Evolutionary conservation across 371 early-diverging fungal genomes (phyloP), one percentile per base, ranked within the genome.

Genomic region (Lichtheimia hyalospora): DNA sequence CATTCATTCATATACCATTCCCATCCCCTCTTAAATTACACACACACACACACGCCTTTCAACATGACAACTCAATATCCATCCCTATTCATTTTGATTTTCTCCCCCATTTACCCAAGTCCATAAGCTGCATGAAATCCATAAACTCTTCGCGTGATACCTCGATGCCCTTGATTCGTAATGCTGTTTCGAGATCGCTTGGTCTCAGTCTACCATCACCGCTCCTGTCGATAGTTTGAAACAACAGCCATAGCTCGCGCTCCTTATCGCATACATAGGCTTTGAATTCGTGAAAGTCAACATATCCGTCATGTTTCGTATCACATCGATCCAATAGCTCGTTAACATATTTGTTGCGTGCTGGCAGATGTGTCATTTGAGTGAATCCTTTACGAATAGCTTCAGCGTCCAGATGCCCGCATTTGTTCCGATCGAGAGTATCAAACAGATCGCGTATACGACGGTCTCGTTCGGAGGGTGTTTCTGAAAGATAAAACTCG

Each of bases 271-370:
- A 66, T 0, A 88, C 83, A 70, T 87, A 89, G 16, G 76, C 58
- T 57, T 82, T 80, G 61, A 89, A 89, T 58, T 89, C 89, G 14
- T 81, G 72, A 63, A 83, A 87, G 40, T 73, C 75, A 15, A 89
- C 75, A 3, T 74, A 54, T 0, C 88, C 85, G 64, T 84, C 82
- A 44, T 74, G 64, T 13, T 74, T 73, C 25, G 79, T 73, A 60
- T 88, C 86, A 53, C 81, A 82, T 6, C 68, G 68, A 54, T 63
- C 67, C 20, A 86, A 62, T n/a, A 87, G 69, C 57, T 86, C 86
- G 43, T 71, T 64, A 8, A 77, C 78, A 57, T 73, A 82, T 43
- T 71, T 74, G 10, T 61, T 67, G 21, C 70, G 68, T 42, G 76
- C 70, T 25, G 75, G 75, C 40, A 75, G 52, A 52, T 77, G 72